Evolutionary conservation across 352 stramenopile genomes (phyloP).

Genomic region (Thalassiosira mediterranea): DNA sequence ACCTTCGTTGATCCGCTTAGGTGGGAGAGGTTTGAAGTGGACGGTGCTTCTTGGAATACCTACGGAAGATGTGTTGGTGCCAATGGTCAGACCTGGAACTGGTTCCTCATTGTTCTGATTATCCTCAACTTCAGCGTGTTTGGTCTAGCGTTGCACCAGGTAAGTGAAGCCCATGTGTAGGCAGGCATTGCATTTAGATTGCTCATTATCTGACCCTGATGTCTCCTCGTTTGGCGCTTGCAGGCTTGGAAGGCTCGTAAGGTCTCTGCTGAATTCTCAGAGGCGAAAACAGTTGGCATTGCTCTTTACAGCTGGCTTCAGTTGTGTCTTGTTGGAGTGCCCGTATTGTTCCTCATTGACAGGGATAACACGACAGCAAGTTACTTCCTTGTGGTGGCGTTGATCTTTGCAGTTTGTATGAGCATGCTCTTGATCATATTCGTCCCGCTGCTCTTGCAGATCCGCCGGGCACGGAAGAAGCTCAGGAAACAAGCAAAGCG

Average conservation of each 20-base stretch:
- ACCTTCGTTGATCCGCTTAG: slow-evolving; percentile 53
- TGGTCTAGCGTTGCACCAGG: not conserved
- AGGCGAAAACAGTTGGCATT: slow-evolving; percentile 23
- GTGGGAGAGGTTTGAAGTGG: slow-evolving; percentile 25
- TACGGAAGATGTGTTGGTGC: slow-evolving; percentile 41
- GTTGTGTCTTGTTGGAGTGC: slow-evolving; percentile 29
- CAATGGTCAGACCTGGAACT: not conserved
- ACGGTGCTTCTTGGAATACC: slow-evolving; percentile 40
- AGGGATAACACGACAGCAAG: slow-evolving; percentile 7
- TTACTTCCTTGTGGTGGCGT: slow-evolving; percentile 15
- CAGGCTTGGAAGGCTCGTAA: slow-evolving; percentile 37
- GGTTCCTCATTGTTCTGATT: not conserved
- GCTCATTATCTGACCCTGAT: slow-evolving; percentile 1
- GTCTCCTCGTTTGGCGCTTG: slow-evolving; percentile 5
- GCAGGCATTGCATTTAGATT: slow-evolving; percentile 17
- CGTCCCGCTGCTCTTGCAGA: slow-evolving; percentile 10
- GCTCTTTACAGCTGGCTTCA: slow-evolving; percentile 31
- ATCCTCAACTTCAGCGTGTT: not conserved
- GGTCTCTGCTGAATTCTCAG: slow-evolving; percentile 31
- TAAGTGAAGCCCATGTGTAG: no score
- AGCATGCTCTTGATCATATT: slow-evolving; percentile 23
- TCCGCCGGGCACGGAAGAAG: not conserved
- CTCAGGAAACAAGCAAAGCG: not conserved
- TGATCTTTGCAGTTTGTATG: slow-evolving; percentile 25
- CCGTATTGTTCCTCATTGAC: slow-evolving; percentile 25